Evolutionary conservation across 768 basidiomycete genomes (phyloP).

Genomic region (Clitopilus hobsonii): DNA sequence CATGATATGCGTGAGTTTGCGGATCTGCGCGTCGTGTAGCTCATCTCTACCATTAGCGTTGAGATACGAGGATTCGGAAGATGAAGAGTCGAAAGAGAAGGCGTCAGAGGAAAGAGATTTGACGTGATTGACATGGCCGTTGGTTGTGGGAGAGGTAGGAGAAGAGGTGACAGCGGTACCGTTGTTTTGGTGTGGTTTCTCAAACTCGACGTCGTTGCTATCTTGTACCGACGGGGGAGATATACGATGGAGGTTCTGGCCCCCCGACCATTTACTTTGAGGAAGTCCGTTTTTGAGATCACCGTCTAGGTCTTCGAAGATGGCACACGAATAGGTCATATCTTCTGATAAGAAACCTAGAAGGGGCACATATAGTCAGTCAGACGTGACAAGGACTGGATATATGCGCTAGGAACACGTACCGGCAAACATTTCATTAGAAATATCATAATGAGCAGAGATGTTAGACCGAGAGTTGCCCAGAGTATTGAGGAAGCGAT

Average conservation of each 20-base stretch:
- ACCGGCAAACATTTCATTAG: conserved; percentile 72
- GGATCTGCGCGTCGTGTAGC: conserved; percentile 48
- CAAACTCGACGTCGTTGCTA: background rate
- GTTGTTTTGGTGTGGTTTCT: background rate
- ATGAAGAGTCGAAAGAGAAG: too few species aligned
- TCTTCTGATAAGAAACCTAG: conserved; percentile 57
- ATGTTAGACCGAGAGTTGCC: conserved; percentile 64
- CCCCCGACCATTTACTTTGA: conserved; percentile 29
- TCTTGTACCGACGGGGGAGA: conserved; percentile 8
- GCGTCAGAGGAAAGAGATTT: too few species aligned
- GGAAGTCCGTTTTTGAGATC: conserved; percentile 36
- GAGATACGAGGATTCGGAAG: background rate
- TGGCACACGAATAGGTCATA: conserved; percentile 77
- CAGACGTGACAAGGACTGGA: background rate
- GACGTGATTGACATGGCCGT: background rate
- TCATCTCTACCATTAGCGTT: conserved; percentile 14
- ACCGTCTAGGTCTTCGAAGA: conserved; percentile 60
- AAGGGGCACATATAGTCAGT: background rate
- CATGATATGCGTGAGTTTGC: conserved; percentile 63
- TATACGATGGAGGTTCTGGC: conserved; percentile 13
- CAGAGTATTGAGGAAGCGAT: conserved; percentile 62
- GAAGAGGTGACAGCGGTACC: too few species aligned
- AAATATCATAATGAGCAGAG: conserved; percentile 75
- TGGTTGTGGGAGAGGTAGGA: too few species aligned
- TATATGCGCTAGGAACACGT: conserved; percentile 7